Evolutionary conservation across 148 eudicot species (phyloP), one percentile per base, ranked within the genome.

Genomic region (Vaccinium corymbosum): DNA sequence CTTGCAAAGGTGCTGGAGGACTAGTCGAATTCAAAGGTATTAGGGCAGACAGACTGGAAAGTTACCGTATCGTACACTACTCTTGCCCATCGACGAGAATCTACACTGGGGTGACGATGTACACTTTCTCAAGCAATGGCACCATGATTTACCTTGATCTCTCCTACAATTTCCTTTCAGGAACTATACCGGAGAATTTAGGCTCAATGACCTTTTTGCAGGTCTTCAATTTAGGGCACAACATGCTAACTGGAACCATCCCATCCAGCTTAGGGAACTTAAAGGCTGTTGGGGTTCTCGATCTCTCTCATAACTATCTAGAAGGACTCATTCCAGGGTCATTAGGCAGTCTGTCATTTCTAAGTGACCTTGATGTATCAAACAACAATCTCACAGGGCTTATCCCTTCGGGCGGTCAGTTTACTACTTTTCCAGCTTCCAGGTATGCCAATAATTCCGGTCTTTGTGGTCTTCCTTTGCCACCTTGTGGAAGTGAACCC

Each of bases 1-100:
- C 86, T 78, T 91, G 93, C 79, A 81, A 88, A 70, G 91, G 91
- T 38, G 93, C 90, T 7, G 93, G 93, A 20, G 92, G 92, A 53
- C 85, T 91, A 29, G 89, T 91, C 5, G 91, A 89, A 56, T 91
- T 87, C 35, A 85, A 89, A 64, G 92, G 92, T 0, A 91, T 91
- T 61, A 86, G 93, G 7, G 16, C 79, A 25, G 85, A 87, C 12
- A 84, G 90, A 83, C 84, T 91, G 22, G 87, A 82, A 25, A 87
- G 62, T 72, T 86, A 85, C 49, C 90, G 88, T 68, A 87, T 89
- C 83, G 87, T 87, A 32, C 93, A 89, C 61, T 86, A 89, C 61
- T 86, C 87, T 32, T 91, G 93, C 57, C 89, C 93, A 48, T 80
- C 84, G 17, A 91, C 90, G 11, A 84, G 93, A 59, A 88, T 91